Evolutionary conservation across 345 rosid genomes (phyloP), one percentile per base, ranked within the genome.

Genomic region (Conringia planisiliqua): DNA sequence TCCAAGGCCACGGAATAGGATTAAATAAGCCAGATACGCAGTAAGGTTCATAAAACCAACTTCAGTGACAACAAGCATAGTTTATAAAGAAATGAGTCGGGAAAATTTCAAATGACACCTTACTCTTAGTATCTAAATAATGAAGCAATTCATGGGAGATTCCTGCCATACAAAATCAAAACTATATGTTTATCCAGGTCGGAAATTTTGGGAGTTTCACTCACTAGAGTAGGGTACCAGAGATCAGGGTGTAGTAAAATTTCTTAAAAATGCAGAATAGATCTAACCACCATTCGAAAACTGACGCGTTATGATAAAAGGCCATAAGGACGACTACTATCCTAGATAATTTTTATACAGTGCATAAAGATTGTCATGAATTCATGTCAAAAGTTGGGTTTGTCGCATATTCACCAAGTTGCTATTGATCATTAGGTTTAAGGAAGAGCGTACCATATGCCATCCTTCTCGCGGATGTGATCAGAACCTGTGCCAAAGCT

Each of bases 401-500:
- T 1, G 24, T 39, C 10, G 6, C 47, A 76, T 39, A 51, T 27
- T 14, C 40, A 76, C 10, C 12, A 42, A 38, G 39, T 14, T 52
- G 26, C 22, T 14, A 54, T 12, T 22, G 47, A 46, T 18, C 55
- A 26, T 10, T 44, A 61, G 16, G 47, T 48, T 30, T 14, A 56
- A 46, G 50, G 40, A 59, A 68, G 77, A 70, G 69, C 29, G 83
- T 93, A 93, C 97, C 97, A 88, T 80, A 91, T 87, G 73, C 94
- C 97, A 85, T 91, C 95, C 83, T 92, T 95, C 87, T 92, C 99
- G 29, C 91, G 92, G 72, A 95, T 83, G 82, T 95, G 97, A 86
- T 92, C 97, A 62, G 99, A 95, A 66, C 97, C 97, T 38, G 99
- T 92, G 75, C 97, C 97, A 68, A 95, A 95, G 82, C 97, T 92